Percentiles rank a stretch among this genome's conserved stretches.
Evolutionary conservation across 2,329 filamentous ascomycete genomes (phyloP).

Genomic region (Nigrospora oryzae): DNA sequence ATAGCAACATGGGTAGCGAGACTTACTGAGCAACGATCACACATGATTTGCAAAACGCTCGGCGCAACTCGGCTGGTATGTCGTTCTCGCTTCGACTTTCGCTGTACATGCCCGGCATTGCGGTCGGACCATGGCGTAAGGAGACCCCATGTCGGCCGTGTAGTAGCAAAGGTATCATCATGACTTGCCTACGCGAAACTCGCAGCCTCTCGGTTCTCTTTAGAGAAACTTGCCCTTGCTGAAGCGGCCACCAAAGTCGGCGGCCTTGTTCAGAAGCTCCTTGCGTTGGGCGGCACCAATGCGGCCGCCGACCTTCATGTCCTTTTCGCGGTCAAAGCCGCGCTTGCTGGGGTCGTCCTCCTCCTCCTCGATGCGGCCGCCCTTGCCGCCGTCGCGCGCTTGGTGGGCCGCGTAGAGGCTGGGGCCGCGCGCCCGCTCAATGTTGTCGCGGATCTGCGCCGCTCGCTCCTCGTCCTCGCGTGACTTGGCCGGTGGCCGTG

Average conservation of each 20-base stretch:
- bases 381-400: slow-evolving; percentile 11
- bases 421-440: slow-evolving; percentile 45
- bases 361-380: slow-evolving; percentile 42
- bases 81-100: no score
- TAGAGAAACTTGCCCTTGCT: slow-evolving; percentile 61
- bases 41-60: no score
- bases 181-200: no score
- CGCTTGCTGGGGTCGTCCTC: slow-evolving; percentile 88
- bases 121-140: no score
- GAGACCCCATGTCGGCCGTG: no score
- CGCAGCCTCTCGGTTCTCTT: background rate
- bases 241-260: slow-evolving; percentile 76
- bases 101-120: no score
- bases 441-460: slow-evolving; percentile 35
- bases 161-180: no score
- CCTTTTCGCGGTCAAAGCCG: slow-evolving; percentile 86
- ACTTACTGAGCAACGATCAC: no score
- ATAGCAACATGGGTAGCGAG: no score
- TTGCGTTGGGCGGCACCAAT: slow-evolving; percentile 66
- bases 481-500: slow-evolving; percentile 14
- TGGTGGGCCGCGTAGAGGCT: slow-evolving; percentile 54
- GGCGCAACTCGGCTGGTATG: no score
- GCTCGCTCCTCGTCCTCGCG: slow-evolving; percentile 50
- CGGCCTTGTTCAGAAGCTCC: slow-evolving; percentile 71
- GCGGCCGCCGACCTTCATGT: slow-evolving; percentile 70